phyloP scores from a whole-genome alignment of 164 flowering plant genomes.

The Platanus orientalis region DNA sequence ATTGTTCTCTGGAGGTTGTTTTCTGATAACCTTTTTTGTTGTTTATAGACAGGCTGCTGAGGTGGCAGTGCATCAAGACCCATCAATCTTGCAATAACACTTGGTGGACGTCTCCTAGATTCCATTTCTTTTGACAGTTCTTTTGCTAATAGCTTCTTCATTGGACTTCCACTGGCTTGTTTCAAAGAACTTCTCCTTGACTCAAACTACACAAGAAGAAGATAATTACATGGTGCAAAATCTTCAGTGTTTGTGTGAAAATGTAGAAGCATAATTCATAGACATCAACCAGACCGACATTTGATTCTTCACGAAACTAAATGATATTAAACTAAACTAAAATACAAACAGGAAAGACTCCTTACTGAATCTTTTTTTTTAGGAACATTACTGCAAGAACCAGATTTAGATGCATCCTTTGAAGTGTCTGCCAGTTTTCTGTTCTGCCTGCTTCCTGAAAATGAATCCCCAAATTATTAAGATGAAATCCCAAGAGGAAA shows the following conservation, averaged over 20 bases:
- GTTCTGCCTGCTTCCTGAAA: slow-evolving; percentile 34
- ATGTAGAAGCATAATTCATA: not conserved
- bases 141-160: slow-evolving; percentile 60
- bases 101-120: slow-evolving; percentile 53
- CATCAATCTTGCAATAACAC: slow-evolving; percentile 84
- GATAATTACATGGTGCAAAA: not conserved
- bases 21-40: slow-evolving; percentile 29
- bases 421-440: slow-evolving; percentile 23
- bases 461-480: slow-evolving; percentile 15
- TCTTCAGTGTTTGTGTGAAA: not conserved
- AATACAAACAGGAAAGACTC: not conserved
- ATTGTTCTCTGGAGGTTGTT: slow-evolving; percentile 19
- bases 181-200: slow-evolving; percentile 25
- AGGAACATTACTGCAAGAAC: slow-evolving; percentile 28
- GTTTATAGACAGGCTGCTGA: slow-evolving; percentile 42
- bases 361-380: slow-evolving; percentile 41
- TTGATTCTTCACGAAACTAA: not conserved
- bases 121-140: slow-evolving; percentile 67
- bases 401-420: slow-evolving; percentile 34
- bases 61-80: slow-evolving; percentile 78
- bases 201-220: slow-evolving; percentile 30
- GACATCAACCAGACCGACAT: not conserved
- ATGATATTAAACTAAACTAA: not conserved
- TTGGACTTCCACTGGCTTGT: slow-evolving; percentile 35
- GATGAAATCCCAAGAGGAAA: slow-evolving; percentile 4